Base-by-base conservation (phyloP, 805 yeast genomes). In the Suhomyces canberraensis region DNA sequence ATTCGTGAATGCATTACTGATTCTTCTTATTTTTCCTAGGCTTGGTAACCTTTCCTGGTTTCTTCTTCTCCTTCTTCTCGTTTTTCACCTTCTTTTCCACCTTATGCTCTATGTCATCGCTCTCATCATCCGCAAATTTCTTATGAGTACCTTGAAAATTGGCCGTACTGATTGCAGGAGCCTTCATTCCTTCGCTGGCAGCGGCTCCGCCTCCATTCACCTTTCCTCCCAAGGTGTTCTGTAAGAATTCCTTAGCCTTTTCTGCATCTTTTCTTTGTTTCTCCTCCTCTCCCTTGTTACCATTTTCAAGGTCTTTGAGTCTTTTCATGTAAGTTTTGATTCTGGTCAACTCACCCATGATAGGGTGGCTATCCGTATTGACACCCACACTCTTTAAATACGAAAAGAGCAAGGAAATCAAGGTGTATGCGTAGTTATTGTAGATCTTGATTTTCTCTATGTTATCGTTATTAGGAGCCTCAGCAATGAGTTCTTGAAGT, bases 311-410 rank as follows among this genome's bases (percentile, higher is more conserved):
- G 3, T 52, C 64, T 46, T 76, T 76, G 25, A 76, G 69, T 50
- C 79, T 70, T 25, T 71, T 71, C 79, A 84, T 81, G 46, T 81
- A 83, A n/a, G 68, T 51, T 54, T 82, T 84, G 27, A 85, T 81
- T 42, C 89, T 66, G 6, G 65, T 69, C 35, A 86, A 62, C 50
- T 84, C 95, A 20, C 62, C 62, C 79, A 81, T 78, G 15, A 88
- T 74, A 2, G 82, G 79, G 46, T 83, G 87, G 5, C 60, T 54
- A 8, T 68, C 69, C 1, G 81, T 73, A 39, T 79, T 76, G 11
- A 69, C 56, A 1, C 91, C 91, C 11, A 60, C 60, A 0, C 79
- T 51, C 45, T 83, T 79, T 39, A 83, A 55, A 48, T 79, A 76
- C 4, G 83, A 72, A 56, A 75, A 81, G 37, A 78, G 61, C 15